A percentile compares a stretch with the other conserved stretches of the same genome.
phyloP scores from a whole-genome alignment of 768 basidiomycete species.

The Lactarius sp. region DNA sequence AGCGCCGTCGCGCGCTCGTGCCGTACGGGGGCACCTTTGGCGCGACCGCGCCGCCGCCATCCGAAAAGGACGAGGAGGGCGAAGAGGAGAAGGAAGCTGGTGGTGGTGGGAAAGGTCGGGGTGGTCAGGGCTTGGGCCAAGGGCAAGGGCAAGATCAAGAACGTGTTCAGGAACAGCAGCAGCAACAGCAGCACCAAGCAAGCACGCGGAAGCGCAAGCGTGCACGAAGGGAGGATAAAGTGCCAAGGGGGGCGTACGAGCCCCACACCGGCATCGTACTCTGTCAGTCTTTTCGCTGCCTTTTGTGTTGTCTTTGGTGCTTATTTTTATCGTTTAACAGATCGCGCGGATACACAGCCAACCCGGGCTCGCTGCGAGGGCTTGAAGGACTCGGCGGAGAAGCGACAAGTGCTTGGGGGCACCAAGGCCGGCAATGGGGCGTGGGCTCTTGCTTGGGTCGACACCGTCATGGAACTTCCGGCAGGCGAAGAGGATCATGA shows the following conservation, averaged over 20 bases:
- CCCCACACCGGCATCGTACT: conserved; percentile 72
- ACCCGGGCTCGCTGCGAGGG: conserved; percentile 57
- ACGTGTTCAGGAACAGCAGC: no score
- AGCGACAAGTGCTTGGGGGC: conserved; percentile 54
- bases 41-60: no score
- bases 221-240: conserved; percentile 27
- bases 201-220: conserved; percentile 20
- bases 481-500: conserved; percentile 15
- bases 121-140: no score
- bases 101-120: no score
- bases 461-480: conserved; percentile 42
- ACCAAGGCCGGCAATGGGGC: conserved; percentile 72
- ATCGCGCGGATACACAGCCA: conserved; percentile 76
- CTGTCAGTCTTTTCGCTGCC: conserved; percentile 46
- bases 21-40: no score
- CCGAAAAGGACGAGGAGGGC: no score
- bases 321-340: conserved; percentile 36
- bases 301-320: neutral
- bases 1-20: no score
- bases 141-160: no score
- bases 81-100: no score
- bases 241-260: conserved; percentile 73
- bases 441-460: conserved; percentile 79
- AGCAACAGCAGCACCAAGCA: conserved; percentile 29
- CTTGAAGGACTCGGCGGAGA: conserved; percentile 42